Base-by-base conservation (phyloP, 345 rosid species). In the Clausena lansium region DNA sequence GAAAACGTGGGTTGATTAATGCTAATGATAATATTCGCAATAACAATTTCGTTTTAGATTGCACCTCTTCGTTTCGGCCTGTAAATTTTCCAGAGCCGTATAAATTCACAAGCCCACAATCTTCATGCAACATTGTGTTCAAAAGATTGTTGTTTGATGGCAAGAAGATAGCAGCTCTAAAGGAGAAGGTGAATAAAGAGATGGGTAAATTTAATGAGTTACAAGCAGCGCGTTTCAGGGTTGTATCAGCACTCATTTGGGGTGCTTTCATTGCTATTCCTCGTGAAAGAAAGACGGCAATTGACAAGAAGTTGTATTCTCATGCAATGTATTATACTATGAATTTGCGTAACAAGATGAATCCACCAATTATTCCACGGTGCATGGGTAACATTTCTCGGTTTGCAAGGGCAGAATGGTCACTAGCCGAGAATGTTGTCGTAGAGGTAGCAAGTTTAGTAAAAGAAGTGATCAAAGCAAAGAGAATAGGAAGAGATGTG, bases 231-330 rank as follows among this genome's bases (percentile, higher is more conserved):
- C 50, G 50, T 45, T 45, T 45, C 5, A 76, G 66, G 67, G 77
- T 77, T 22, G 76, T 83, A 2, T 45, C 69, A 5, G 27, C 73
- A 4, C 77, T 80, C 14, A 76, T 83, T 35, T 86, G 86, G 86
- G 57, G 33, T 4, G 67, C 80, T 24, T 24, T 28, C 1, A 81
- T 79, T 10, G 60, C 61, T 19, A 62, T 33, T 6, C 14, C 60
- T 17, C 2, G 7, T 17, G 75, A 65, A 35, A 32, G 32, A 22
- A 61, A 10, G 8, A 77, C 39, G 25, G 15, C 11, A 2, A 38
- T 47, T 1, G 6, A 11, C 54, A 45, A 13, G 1, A 45, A 11
- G 17, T 45, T 45, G 17, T 3, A 45, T 14, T 22, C 27, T 4
- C 73, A 67, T 15, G 59, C 20, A 9, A 68, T 73, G 33, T 4